phyloP scores from a whole-genome alignment of 140 eudicot species.

The Bidens hawaiensis region DNA sequence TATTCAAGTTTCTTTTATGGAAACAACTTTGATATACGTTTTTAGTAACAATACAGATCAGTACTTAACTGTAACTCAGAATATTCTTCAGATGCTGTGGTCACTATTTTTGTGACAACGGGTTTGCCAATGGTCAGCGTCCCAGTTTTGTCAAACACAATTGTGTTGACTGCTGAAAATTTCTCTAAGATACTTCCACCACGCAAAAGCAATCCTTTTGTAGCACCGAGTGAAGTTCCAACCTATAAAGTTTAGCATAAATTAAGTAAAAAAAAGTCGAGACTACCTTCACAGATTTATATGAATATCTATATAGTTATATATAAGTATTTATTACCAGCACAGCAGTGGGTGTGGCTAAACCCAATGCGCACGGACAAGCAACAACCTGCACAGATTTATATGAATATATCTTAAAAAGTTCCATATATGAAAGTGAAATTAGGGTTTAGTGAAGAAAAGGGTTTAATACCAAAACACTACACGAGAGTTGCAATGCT shows the following conservation, averaged over 20 bases:
- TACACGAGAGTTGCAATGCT: slow-evolving; percentile 98
- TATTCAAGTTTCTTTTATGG: background rate
- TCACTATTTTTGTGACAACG: slow-evolving; percentile 74
- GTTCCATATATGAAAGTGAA: background rate
- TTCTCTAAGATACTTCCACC: slow-evolving; percentile 95
- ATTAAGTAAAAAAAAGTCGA: background rate
- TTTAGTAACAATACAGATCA: slow-evolving; percentile 1
- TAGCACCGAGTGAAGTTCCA: slow-evolving; percentile 99
- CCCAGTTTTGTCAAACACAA: slow-evolving; percentile 98
- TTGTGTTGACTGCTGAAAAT: slow-evolving; percentile 71
- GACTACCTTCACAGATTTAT: background rate
- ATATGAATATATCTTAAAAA: background rate
- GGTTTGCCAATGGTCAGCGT: slow-evolving; percentile 93
- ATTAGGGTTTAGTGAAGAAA: background rate
- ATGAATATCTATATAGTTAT: slow-evolving; percentile 8
- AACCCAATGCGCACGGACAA: slow-evolving; percentile 99
- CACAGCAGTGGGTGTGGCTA: slow-evolving; percentile 99
- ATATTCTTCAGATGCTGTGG: slow-evolving; percentile 30
- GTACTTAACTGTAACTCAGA: slow-evolving; percentile 49
- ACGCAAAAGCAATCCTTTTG: slow-evolving; percentile 90
- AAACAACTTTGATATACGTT: background rate
- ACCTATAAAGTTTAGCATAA: slow-evolving; percentile 45
- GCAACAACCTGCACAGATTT: slow-evolving; percentile 89
- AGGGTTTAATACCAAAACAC: slow-evolving; percentile 69
- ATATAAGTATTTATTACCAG: too few species aligned